Percentiles rank a stretch among this genome's conserved stretches.
These are phyloP conservation scores for Chromera velia DNA, from an alignment of 73 alveolate genomes.

Conservation along the genomic window DNA sequence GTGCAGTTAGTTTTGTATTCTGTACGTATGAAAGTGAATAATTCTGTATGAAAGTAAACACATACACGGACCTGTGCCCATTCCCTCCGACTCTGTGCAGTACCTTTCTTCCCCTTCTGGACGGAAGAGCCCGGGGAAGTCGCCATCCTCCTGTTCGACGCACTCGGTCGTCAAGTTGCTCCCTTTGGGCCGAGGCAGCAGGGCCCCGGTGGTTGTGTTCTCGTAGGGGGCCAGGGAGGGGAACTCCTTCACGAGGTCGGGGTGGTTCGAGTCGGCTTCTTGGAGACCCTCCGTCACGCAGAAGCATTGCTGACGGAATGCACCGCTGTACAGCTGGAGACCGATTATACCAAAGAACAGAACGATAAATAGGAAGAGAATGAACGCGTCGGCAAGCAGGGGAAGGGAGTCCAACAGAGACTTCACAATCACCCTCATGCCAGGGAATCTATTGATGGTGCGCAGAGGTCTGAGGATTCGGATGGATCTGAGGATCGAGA, in stretches of 20 bases:
- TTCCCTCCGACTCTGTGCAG: too few relatives aligned
- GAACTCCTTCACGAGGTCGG: too few relatives aligned
- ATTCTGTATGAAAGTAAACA: too few relatives aligned
- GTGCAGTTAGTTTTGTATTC: too few relatives aligned
- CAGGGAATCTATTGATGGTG: conserved; percentile 61
- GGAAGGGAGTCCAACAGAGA: conserved; percentile 61
- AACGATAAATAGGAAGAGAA: conserved; percentile 54
- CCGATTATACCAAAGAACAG: conserved; percentile 65
- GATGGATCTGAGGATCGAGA: conserved; percentile 46
- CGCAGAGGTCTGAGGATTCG: conserved; percentile 68
- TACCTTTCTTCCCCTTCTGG: conserved; percentile 19
- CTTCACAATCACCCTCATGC: conserved; percentile 55
- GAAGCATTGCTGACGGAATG: conserved; percentile 47
- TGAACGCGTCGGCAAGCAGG: conserved; percentile 53
- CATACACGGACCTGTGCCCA: too few relatives aligned
- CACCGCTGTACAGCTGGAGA: conserved; percentile 59
- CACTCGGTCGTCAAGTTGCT: neutral
- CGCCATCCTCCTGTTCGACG: too few relatives aligned
- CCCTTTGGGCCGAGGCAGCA: neutral
- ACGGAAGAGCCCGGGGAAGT: too few relatives aligned
- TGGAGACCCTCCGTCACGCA: too few relatives aligned
- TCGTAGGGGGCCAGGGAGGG: too few relatives aligned
- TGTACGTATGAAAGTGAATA: too few relatives aligned
- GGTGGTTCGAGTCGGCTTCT: too few relatives aligned
- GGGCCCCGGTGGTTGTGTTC: too few relatives aligned